phyloP scores from a whole-genome alignment of 257 asterid genomes.

The Craterostigma plantagineum region DNA sequence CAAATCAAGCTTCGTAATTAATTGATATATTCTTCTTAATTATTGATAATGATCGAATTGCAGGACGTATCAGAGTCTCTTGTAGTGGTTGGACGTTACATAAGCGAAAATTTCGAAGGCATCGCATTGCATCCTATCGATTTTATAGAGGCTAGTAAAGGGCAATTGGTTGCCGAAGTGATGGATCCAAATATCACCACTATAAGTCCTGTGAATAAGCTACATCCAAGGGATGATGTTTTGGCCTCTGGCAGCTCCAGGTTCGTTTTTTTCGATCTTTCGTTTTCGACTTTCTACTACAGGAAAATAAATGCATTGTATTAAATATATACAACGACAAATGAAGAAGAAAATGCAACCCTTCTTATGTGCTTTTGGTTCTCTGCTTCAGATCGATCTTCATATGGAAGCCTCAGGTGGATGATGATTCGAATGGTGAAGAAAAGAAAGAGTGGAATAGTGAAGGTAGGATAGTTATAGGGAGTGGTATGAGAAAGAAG shows the following conservation, averaged over 20 bases:
- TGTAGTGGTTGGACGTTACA: conserved; percentile 81
- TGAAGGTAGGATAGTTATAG: no score
- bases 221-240: conserved; percentile 84
- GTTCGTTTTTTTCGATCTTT: conserved; percentile 13
- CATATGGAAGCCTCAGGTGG: conserved; percentile 68
- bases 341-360: no score
- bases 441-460: background rate
- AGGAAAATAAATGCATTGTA: background rate
- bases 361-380: no score
- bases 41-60: conserved; percentile 5
- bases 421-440: conserved; percentile 17
- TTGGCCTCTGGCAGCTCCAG: conserved; percentile 96
- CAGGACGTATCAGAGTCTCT: conserved; percentile 92
- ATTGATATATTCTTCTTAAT: conserved; percentile 1
- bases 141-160: conserved; percentile 64
- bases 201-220: conserved; percentile 80
- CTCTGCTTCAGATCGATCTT: conserved; percentile 67
- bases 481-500: no score
- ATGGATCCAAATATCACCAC: conserved; percentile 89
- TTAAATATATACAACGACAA: no score
- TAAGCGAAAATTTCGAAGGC: conserved; percentile 83
- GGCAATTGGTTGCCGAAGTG: conserved; percentile 83
- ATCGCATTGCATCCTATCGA: conserved; percentile 91
- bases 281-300: background rate
- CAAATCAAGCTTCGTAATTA: conserved; percentile 2